These are phyloP conservation scores for Colletotrichum trifolii DNA, from an alignment of 2,329 filamentous ascomycete genomes.

Conservation along the genomic window DNA sequence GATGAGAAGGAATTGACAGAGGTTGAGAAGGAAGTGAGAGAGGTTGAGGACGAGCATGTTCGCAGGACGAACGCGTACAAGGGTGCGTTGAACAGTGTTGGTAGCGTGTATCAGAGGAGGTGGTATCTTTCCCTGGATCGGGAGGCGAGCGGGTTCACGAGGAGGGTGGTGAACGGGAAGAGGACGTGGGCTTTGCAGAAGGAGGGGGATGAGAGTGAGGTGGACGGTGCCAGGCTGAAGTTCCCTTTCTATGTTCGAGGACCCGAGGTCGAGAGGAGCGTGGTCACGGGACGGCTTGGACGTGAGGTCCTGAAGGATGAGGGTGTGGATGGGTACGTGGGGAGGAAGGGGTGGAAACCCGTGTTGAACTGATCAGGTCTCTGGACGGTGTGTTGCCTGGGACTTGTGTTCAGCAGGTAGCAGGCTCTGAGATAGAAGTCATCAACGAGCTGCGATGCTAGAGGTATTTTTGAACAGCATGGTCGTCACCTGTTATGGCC, in stretches of 20 bases:
- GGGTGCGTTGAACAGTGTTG: conserved; percentile 73
- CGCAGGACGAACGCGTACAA: conserved; percentile 73
- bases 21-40: conserved; percentile 54
- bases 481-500: no score
- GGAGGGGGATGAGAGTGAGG: background rate
- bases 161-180: conserved; percentile 37
- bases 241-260: conserved; percentile 73
- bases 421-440: no score
- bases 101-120: conserved; percentile 73
- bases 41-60: conserved; percentile 64
- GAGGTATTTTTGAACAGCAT: no score
- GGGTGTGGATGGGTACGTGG: conserved; percentile 65
- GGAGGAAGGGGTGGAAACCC: conserved; percentile 69
- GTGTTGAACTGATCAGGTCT: conserved; percentile 48
- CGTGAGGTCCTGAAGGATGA: conserved; percentile 71
- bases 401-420: no score
- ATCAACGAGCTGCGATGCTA: no score
- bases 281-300: conserved; percentile 71
- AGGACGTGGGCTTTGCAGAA: conserved; percentile 1
- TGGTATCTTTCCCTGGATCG: conserved; percentile 76
- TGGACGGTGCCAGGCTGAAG: conserved; percentile 43
- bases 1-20: conserved; percentile 44
- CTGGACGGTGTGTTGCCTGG: no score
- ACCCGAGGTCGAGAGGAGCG: conserved; percentile 70
- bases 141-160: conserved; percentile 65